These are phyloP conservation scores for Neurospora sp. DNA, from an alignment of 2,329 filamentous ascomycete genomes.

Conservation along the genomic window DNA sequence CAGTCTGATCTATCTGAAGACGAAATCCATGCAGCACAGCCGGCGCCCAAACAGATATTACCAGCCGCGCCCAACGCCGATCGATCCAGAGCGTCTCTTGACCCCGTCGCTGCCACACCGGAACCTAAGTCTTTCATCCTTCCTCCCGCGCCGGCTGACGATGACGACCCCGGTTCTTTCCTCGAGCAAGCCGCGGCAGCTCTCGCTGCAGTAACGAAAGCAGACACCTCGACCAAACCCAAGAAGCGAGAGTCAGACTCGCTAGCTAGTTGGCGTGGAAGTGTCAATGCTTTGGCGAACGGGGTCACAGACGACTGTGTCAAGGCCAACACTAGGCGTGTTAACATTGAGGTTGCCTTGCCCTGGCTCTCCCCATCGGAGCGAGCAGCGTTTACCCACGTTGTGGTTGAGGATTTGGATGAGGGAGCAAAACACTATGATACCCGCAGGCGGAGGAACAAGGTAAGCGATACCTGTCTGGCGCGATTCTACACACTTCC, in stretches of 20 bases:
- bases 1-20: constrained; percentile 16
- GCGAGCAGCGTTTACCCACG: constrained; percentile 7
- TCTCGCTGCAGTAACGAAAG: background rate
- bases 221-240: background rate
- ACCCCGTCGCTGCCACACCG: background rate
- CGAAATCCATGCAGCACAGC: background rate
- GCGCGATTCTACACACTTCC: background rate
- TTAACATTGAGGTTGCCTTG: constrained; percentile 13
- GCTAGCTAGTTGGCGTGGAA: background rate
- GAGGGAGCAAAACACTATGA: background rate
- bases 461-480: background rate
- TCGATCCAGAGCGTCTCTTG: background rate
- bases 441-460: background rate
- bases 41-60: background rate
- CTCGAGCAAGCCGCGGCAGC: background rate
- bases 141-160: background rate
- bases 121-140: background rate
- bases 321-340: background rate
- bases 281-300: background rate
- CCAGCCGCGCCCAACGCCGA: background rate
- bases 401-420: constrained; percentile 7
- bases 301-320: background rate
- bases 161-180: background rate
- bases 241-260: background rate
- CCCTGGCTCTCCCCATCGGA: constrained; percentile 8